Conservation (phyloP, 208 protist species). For the Acanthamoeba triangularis region DNA sequence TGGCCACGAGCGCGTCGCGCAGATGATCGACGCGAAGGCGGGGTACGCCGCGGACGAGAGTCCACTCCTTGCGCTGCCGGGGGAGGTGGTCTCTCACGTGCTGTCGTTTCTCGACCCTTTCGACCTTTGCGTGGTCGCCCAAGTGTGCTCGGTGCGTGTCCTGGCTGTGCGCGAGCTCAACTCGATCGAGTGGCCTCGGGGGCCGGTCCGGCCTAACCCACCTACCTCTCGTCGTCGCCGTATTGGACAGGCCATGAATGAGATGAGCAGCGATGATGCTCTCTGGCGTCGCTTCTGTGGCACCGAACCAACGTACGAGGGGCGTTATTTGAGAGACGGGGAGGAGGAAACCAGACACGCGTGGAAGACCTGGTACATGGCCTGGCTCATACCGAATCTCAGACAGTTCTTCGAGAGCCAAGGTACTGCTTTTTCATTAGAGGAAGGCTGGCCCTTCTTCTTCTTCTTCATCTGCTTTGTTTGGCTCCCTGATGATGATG, state of each 20-base stretch:
- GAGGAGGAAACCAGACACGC: background rate
- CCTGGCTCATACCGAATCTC: background rate
- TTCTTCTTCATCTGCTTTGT: background rate
- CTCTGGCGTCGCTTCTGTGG: constrained; percentile 29
- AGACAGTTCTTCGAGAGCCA: background rate
- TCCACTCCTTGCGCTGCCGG: background rate
- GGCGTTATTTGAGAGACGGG: background rate
- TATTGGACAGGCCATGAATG: background rate
- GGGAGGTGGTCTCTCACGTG: background rate
- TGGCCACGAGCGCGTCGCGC: background rate
- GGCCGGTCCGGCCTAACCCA: too few species aligned
- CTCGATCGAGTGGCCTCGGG: background rate
- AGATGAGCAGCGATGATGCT: background rate
- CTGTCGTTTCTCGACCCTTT: background rate
- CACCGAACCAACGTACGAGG: background rate
- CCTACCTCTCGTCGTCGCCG: too few species aligned
- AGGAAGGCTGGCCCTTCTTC: background rate
- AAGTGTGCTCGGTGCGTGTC: constrained; percentile 26
- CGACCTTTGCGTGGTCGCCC: background rate
- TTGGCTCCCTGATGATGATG: too few species aligned
- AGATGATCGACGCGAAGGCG: background rate
- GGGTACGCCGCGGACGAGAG: too few species aligned
- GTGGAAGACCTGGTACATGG: background rate
- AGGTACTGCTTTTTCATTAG: background rate
- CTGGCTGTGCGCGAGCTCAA: background rate